phyloP scores from a whole-genome alignment of 441 rosid species.

The Corymbia calophylla region DNA sequence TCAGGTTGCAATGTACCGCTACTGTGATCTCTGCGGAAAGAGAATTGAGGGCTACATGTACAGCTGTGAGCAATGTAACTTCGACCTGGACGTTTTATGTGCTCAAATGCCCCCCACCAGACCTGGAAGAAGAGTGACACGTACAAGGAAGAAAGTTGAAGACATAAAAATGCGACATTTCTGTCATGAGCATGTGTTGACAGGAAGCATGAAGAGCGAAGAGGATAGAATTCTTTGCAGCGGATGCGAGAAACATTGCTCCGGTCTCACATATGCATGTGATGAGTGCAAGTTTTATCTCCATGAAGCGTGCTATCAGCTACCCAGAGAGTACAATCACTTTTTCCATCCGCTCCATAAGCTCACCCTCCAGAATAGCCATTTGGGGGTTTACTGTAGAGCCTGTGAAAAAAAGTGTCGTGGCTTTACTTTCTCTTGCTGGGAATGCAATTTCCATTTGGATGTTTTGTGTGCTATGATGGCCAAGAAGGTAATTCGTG shows the following conservation, averaged over 20 bases:
- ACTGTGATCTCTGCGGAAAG: not conserved
- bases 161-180: not conserved
- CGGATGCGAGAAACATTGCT: not conserved
- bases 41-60: not conserved
- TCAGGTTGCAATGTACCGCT: not conserved
- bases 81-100: not conserved
- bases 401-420: not conserved
- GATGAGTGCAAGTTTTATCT: not conserved
- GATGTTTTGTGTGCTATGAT: not conserved
- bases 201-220: not conserved
- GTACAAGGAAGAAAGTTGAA: not conserved
- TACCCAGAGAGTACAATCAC: not conserved
- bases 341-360: not conserved
- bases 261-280: not conserved
- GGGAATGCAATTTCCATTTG: not conserved
- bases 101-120: not conserved
- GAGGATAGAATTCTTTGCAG: not conserved
- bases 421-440: not conserved
- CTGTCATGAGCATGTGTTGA: not conserved
- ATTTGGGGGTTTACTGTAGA: not conserved
- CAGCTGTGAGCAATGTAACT: not conserved
- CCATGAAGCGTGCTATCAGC: not conserved
- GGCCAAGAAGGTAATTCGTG: not conserved
- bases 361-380: not conserved
- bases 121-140: not conserved